phyloP scores from a whole-genome alignment of 441 rosid genomes.

The Pelargonium myrrhifolium region DNA sequence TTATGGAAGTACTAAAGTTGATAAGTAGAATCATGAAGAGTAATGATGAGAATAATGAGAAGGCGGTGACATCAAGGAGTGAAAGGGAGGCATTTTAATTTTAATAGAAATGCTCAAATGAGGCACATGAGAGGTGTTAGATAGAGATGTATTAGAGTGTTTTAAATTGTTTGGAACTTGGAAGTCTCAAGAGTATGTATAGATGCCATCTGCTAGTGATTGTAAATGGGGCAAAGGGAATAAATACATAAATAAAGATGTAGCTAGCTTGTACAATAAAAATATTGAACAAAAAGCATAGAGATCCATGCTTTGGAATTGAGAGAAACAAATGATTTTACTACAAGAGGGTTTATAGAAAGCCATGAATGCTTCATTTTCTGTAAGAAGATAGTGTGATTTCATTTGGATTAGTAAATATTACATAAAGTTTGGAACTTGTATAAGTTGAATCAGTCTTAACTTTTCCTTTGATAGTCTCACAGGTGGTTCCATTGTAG shows the following conservation, averaged over 20 bases:
- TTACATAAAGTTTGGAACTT: background rate
- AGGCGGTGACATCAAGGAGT: conserved; percentile 1
- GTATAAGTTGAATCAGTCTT: conserved; percentile 16
- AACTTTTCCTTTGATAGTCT: conserved; percentile 44
- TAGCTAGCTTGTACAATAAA: too few relatives aligned
- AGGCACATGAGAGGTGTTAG: background rate
- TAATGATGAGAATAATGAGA: background rate
- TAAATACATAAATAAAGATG: background rate
- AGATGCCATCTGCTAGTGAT: background rate
- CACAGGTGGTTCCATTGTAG: conserved; percentile 95
- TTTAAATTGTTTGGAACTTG: background rate
- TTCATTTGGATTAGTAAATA: background rate
- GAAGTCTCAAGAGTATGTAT: background rate
- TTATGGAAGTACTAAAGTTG: background rate
- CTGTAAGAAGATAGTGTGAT: background rate
- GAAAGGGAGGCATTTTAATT: background rate
- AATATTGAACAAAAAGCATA: background rate
- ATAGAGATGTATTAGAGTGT: background rate
- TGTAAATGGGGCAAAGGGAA: background rate
- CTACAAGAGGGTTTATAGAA: background rate
- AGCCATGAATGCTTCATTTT: background rate
- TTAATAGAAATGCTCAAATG: background rate
- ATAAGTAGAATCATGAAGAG: background rate
- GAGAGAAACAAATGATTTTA: background rate
- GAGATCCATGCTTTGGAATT: background rate